Evolutionary conservation across 768 basidiomycete species (phyloP), one percentile per base, ranked within the genome.

Genomic region (Chalciporus chontae): DNA sequence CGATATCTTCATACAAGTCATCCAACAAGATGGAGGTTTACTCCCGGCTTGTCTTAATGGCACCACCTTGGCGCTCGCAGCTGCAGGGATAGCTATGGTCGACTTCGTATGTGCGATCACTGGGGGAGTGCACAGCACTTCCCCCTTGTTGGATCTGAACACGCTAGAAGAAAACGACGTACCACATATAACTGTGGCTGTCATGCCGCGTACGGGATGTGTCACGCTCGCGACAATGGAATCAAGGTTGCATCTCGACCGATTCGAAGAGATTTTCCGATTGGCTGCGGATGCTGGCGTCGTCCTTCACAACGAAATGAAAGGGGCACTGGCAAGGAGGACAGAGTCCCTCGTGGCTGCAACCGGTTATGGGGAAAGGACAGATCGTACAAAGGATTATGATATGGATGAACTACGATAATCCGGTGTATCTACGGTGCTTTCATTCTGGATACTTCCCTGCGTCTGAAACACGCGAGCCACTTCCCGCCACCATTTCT

Each of bases 31-130:
- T 61, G 96, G 96, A 36, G 90, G 90, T 0, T 74, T 97, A 37
- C 77, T 97, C 19, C 87, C 90, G 49, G 84, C 94, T 5, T 87
- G 91, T 56, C 90, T 99, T 62, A 99, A 98, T 64, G 94, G 86
- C 29, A 93, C 94, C 4, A 96, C 94, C 6, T 79, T 99, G 37
- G 93, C 95, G 0, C 80, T 99, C 26, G 81, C 90, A 58, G 84
- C 80, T 45, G 93, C 94, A 5, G 96, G 96, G 1, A 86, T 99
- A 19, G 89, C 96, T 0, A 75, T 97, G 57, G 69, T 83, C 45
- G 94, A 97, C 72, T 93, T 95, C 64, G 84, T 96, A 47, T 91
- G 90, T 51, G 90, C 94, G 7, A 77, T 96, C 45, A 85, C 90
- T 3, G 85, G 90, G 39, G 94, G 93, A 8, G 86, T 94, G 37